phyloP scores from a whole-genome alignment of 2,329 filamentous ascomycete species.

The Colletotrichum sansevieriae region DNA sequence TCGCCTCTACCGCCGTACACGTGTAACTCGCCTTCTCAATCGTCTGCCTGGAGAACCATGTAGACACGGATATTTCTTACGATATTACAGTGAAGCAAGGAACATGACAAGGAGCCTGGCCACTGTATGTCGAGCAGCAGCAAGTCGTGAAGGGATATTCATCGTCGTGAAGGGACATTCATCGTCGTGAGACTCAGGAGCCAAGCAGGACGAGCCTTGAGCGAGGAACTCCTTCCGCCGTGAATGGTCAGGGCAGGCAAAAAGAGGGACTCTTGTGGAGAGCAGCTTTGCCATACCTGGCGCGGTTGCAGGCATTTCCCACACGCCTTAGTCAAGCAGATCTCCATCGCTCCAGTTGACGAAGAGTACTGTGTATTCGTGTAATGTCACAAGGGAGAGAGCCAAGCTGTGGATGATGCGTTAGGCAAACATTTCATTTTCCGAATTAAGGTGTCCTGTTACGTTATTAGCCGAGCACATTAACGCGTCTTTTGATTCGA shows the following conservation, averaged over 20 bases:
- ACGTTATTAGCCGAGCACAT: slow-evolving; percentile 1
- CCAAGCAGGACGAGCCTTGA: slow-evolving; percentile 28
- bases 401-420: neutral
- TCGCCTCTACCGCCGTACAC: too few species aligned
- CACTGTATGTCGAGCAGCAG: neutral
- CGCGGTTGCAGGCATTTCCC: slow-evolving; percentile 1
- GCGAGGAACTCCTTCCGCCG: neutral
- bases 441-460: slow-evolving; percentile 15
- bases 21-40: neutral
- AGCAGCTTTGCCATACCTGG: neutral
- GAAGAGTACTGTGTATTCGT: neutral
- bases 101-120: slow-evolving; percentile 30
- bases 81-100: slow-evolving; percentile 22
- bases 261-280: slow-evolving; percentile 15
- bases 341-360: slow-evolving; percentile 3
- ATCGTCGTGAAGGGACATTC: neutral
- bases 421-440: slow-evolving; percentile 13
- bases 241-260: slow-evolving; percentile 38
- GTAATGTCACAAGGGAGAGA: neutral
- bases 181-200: slow-evolving; percentile 8
- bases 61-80: neutral
- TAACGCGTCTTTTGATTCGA: slow-evolving; percentile 18
- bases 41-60: slow-evolving; percentile 1
- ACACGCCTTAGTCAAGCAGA: slow-evolving; percentile 30
- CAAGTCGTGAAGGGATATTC: neutral